Conservation (phyloP, 169 alveolate genomes). For the Pseudocohnilembus persalinus region DNA sequence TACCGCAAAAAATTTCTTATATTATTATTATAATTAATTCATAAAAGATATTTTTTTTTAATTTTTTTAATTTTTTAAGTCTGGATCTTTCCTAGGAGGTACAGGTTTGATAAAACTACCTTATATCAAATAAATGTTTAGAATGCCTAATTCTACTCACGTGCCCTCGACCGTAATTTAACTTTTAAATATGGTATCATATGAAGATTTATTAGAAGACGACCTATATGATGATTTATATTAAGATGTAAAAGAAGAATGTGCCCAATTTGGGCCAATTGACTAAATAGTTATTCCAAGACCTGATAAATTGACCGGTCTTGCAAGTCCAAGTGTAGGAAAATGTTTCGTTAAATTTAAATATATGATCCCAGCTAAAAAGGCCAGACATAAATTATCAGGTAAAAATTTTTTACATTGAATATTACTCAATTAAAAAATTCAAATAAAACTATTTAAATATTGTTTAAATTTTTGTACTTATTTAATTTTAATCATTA, state of each 20-base stretch:
- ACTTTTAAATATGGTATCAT: conserved; percentile 63
- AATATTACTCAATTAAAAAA: too few species aligned
- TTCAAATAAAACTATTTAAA: too few species aligned
- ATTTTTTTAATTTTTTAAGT: neutral
- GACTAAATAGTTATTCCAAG: conserved; percentile 77
- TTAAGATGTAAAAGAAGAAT: conserved; percentile 74
- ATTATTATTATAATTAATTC: too few species aligned
- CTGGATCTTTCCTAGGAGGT: conserved; percentile 39
- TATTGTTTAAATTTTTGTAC: too few species aligned
- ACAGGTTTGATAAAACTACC: conserved; percentile 43
- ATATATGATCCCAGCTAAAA: conserved; percentile 76
- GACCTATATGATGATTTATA: conserved; percentile 67
- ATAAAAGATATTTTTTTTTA: conserved; percentile 15
- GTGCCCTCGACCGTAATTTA: conserved; percentile 67
- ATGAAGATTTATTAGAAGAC: conserved; percentile 79
- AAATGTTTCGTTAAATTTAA: conserved; percentile 83
- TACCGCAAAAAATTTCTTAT: too few species aligned
- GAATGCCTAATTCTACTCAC: conserved; percentile 61
- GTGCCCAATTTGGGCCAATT: conserved; percentile 71
- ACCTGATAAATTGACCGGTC: conserved; percentile 65
- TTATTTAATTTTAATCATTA: too few species aligned
- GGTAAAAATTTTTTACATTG: too few species aligned
- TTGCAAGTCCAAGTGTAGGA: conserved; percentile 75
- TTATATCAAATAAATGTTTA: conserved; percentile 40
- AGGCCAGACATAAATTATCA: conserved; percentile 73